phyloP scores from a whole-genome alignment of 345 rosid species.

The Cardamine chenopodiifolia region DNA sequence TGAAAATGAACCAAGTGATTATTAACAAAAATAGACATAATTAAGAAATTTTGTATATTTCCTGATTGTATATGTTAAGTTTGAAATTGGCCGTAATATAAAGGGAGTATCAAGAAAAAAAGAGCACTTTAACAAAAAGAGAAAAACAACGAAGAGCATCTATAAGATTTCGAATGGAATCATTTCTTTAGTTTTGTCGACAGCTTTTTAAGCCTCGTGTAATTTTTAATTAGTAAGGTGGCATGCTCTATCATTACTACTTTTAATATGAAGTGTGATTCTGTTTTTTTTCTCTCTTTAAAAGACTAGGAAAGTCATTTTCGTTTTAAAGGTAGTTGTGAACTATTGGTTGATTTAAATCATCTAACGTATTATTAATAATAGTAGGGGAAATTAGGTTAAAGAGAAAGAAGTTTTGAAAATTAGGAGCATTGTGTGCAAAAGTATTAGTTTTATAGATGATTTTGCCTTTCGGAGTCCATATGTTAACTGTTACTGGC shows the following conservation, averaged over 20 bases:
- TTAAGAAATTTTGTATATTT: background rate
- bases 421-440: background rate
- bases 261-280: slow-evolving; percentile 17
- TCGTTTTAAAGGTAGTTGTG: slow-evolving; percentile 9
- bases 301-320: slow-evolving; percentile 26
- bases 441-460: no score
- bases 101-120: slow-evolving; percentile 14
- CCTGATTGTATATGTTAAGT: background rate
- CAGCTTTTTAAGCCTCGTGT: slow-evolving; percentile 26
- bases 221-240: slow-evolving; percentile 24
- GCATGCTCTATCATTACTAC: slow-evolving; percentile 18
- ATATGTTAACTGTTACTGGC: background rate
- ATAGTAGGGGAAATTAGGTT: background rate
- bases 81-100: background rate
- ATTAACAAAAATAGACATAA: background rate
- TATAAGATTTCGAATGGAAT: slow-evolving; percentile 29
- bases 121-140: slow-evolving; percentile 14
- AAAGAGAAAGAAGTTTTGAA: background rate
- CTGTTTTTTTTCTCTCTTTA: slow-evolving; percentile 8
- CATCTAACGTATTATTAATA: background rate
- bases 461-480: no score
- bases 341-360: slow-evolving; percentile 18
- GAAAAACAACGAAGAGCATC: slow-evolving; percentile 24
- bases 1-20: background rate
- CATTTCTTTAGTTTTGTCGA: slow-evolving; percentile 31